These are phyloP conservation scores for Elsinoe perseae DNA, from an alignment of 2,329 filamentous ascomycete species.

Conservation along the genomic window DNA sequence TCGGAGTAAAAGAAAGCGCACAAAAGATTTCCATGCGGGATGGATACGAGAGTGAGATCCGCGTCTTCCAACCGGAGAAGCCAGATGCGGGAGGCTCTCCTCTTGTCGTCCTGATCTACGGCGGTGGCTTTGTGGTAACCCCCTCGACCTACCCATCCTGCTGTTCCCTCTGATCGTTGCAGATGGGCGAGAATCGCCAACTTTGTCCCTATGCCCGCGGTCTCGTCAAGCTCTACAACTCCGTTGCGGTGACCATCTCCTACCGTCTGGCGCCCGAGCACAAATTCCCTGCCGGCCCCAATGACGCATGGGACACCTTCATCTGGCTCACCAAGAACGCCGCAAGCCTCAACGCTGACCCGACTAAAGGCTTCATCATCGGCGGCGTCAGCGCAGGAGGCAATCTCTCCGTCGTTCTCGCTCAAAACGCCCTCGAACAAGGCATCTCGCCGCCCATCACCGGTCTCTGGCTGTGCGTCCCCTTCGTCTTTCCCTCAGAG, in stretches of 20 bases:
- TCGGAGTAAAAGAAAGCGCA: conserved; percentile 30
- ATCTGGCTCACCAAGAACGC: conserved; percentile 38
- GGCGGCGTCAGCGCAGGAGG: conserved; percentile 41
- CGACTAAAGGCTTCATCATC: conserved; percentile 39
- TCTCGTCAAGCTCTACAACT: conserved; percentile 14
- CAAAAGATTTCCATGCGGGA: conserved; percentile 31
- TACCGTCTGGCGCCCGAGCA: conserved; percentile 41
- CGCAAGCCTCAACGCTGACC: conserved; percentile 32
- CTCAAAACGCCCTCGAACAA: conserved; percentile 36
- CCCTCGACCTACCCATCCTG: background rate
- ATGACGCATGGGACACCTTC: conserved; percentile 40
- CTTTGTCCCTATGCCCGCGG: conserved; percentile 18
- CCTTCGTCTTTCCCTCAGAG: conserved; percentile 24
- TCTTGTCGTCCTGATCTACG: conserved; percentile 27
- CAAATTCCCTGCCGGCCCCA: conserved; percentile 36
- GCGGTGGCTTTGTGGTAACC: conserved; percentile 16
- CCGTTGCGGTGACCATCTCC: conserved; percentile 18
- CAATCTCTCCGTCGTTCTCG: conserved; percentile 32
- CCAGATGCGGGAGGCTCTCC: conserved; percentile 21
- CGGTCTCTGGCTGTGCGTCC: conserved; percentile 39
- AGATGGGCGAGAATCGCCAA: conserved; percentile 17
- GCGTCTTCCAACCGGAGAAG: conserved; percentile 29
- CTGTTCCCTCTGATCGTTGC: background rate
- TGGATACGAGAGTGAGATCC: conserved; percentile 28
- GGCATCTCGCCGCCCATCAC: conserved; percentile 36